Evolutionary conservation across 2,329 filamentous ascomycete species (phyloP).

Genomic region (Aspergillus tamarii): DNA sequence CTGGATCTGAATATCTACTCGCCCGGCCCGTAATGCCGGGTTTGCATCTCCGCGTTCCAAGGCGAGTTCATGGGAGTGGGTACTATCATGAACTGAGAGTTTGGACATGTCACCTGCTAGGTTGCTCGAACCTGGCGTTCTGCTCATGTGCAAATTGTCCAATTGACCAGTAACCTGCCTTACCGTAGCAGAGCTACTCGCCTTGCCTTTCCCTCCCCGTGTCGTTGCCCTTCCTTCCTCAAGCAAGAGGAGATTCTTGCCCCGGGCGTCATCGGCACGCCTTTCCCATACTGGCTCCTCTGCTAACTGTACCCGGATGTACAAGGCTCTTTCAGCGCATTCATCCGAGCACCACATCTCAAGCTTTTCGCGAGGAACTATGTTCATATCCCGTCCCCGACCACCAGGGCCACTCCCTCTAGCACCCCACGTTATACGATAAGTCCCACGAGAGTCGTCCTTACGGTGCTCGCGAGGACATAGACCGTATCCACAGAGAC

Average conservation of each 20-base stretch:
- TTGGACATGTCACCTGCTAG: slow-evolving; percentile 30
- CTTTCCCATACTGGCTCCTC: slow-evolving; percentile 86
- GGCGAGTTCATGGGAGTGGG: slow-evolving; percentile 35
- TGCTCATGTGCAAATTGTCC: slow-evolving; percentile 24
- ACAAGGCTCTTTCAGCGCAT: slow-evolving; percentile 79
- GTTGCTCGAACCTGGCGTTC: slow-evolving; percentile 15
- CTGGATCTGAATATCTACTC: slow-evolving; percentile 38
- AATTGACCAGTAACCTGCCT: slow-evolving; percentile 32
- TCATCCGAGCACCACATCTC: slow-evolving; percentile 85
- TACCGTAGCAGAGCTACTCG: slow-evolving; percentile 20
- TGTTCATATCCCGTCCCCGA: slow-evolving; percentile 59
- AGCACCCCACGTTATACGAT: slow-evolving; percentile 65
- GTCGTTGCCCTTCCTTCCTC: slow-evolving; percentile 59
- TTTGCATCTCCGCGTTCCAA: slow-evolving; percentile 40
- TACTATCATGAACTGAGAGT: slow-evolving; percentile 30
- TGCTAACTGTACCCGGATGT: slow-evolving; percentile 84
- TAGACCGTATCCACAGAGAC: slow-evolving; percentile 79
- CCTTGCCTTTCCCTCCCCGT: slow-evolving; percentile 24
- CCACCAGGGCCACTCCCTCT: slow-evolving; percentile 51
- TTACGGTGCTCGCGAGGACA: slow-evolving; percentile 69
- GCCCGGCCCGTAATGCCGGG: slow-evolving; percentile 28
- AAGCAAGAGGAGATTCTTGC: slow-evolving; percentile 62
- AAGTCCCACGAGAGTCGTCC: slow-evolving; percentile 63
- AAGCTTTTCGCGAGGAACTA: slow-evolving; percentile 71
- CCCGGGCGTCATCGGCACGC: slow-evolving; percentile 52